Base-by-base conservation (phyloP, 371 early-diverging fungal genomes). In the Lichtheimia hyalospora region DNA sequence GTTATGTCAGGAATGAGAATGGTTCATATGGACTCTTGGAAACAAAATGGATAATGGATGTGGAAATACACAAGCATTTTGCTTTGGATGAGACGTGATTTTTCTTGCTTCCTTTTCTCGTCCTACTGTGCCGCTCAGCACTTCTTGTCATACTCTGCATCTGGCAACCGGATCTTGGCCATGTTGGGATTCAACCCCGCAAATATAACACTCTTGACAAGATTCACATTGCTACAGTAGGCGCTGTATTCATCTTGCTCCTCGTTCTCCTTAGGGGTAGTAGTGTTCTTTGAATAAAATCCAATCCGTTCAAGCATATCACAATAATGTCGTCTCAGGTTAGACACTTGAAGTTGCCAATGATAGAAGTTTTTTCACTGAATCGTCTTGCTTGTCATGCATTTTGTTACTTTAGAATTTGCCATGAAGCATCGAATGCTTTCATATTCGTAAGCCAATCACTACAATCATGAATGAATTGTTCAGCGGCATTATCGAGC, bases 1-100 rank as follows among this genome's bases (percentile, higher is more conserved):
- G 86, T 57, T 86, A 94, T 3, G 87, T 87, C 59, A 93, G 60
- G 42, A 90, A 86, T 4, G 88, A 82, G n/a, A 42, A 49, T 0
- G 84, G 79, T 40, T 75, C 75, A 59, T 82, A 90, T 54, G 75
- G 77, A 49, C 84, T 81, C 55, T 68, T 79, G 18, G 60, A 69
- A 91, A 91, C 52, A 89, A 54, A 12, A 84, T 74, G 8, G 92
- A 92, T 7, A 89, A 79, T 18, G 95, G 93, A 63, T 94, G 95
- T 13, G 93, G 55, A 63, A 91, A 92, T 1, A 92, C 90, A 2
- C 92, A 83, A 0, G 87, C 84, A 53, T 83, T 81, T 18, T 87
- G 83, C 50, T 85, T 83, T 0, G 84, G 82, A 62, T 80, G 86
- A 62, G 88, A 89, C 28, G 82, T 79, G 63, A 94, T 86, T 64